Evolutionary conservation across 176 grass and related monocot genomes (phyloP), one percentile per base, ranked within the genome.

Genomic region (Musa itinerans): DNA sequence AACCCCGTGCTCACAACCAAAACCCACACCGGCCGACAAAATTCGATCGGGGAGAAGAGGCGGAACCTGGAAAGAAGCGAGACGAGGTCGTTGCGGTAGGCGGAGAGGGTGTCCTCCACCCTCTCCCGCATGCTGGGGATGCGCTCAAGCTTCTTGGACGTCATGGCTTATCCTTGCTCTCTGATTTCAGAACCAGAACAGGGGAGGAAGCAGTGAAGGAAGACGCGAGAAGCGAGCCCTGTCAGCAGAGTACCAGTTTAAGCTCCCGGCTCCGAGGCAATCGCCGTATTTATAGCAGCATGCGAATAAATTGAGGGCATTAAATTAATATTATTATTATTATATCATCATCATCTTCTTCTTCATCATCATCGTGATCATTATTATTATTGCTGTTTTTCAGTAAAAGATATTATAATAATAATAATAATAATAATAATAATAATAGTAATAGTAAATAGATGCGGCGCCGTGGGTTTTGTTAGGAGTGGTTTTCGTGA

Each of bases 31-130:
- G 8, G 7, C 57, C 17, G 0, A 2, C 57, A 62, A 17, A n/a
- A 62, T 21, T 19, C 54, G 13, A 62, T 15, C 57, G 70, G 52
- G 63, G 65, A 51, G 11, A 15, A 2, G 20, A 72, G 15, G 50
- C 21, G 54, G 8, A 8, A 92, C 84, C 84, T 98, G 78, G 90
- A 93, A 53, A 98, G 81, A 61, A 98, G 95, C 48, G 86, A 83
- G 66, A 98, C 88, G 82, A 98, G 88, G 55, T 98, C 88, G 95
- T 98, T 98, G 80, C 95, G 84, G 79, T 98, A 83, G 76, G 82
- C 90, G 34, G 73, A 71, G 73, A 98, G 86, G 52, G 90, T 98
- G 78, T 93, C 90, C 86, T 98, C 90, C 10, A 98, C 84, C 74
- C 86, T 92, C 65, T 98, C 95, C 24, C 90, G 81, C 82, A 91